These are phyloP conservation scores for Lachancea quebecensis DNA, from an alignment of 805 yeast species.

Conservation along the genomic window DNA sequence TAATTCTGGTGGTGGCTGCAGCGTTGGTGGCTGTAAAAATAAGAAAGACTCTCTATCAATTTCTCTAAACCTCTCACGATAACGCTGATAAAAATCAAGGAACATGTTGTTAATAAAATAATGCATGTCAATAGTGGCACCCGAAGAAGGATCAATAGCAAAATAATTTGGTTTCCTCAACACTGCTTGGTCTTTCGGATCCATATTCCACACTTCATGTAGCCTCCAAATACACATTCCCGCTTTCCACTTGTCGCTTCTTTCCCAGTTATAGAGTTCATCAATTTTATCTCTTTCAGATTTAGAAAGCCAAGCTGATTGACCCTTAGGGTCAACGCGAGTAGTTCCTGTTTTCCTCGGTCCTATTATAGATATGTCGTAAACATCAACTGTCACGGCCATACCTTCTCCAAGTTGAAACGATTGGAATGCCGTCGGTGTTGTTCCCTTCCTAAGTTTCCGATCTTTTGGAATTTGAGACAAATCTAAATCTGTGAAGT, in stretches of 20 bases:
- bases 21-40: constrained; percentile 75
- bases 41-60: constrained; percentile 44
- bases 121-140: constrained; percentile 39
- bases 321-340: constrained; percentile 59
- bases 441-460: constrained; percentile 66
- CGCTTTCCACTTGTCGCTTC: constrained; percentile 57
- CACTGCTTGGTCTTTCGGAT: constrained; percentile 17
- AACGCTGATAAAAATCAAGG: constrained; percentile 51
- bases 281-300: constrained; percentile 43
- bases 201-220: constrained; percentile 67
- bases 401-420: constrained; percentile 75
- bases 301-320: constrained; percentile 57
- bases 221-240: constrained; percentile 79
- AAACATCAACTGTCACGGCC: constrained; percentile 59
- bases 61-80: constrained; percentile 42
- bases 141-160: constrained; percentile 32
- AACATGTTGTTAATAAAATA: constrained; percentile 61
- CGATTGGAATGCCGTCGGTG: constrained; percentile 75
- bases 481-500: constrained; percentile 56
- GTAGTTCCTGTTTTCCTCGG: constrained; percentile 57
- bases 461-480: constrained; percentile 49
- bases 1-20: constrained; percentile 67
- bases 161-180: constrained; percentile 50
- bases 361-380: constrained; percentile 67
- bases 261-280: constrained; percentile 59